Conservation (phyloP, 1,139 yeast genomes). For the Zygosaccharomyces sapae region DNA sequence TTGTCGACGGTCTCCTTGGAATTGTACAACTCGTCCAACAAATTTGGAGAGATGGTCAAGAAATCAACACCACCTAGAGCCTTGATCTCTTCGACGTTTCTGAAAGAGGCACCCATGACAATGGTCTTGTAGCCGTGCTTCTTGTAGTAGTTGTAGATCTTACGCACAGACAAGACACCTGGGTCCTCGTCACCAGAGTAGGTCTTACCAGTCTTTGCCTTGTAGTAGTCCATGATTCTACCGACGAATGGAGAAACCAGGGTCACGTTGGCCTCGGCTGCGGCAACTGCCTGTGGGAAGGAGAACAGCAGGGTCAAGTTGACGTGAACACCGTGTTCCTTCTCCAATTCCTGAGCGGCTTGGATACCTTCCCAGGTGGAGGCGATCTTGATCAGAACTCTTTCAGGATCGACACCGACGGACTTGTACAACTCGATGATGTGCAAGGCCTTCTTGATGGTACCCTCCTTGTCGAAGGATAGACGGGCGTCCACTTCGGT, state of each 20-base stretch:
- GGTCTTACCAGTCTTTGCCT: constrained; percentile 86
- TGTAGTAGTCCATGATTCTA: constrained; percentile 98
- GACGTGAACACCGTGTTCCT: constrained; percentile 86
- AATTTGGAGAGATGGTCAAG: constrained; percentile 91
- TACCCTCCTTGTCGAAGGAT: constrained; percentile 90
- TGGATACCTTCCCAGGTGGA: constrained; percentile 99
- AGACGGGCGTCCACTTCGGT: constrained; percentile 99
- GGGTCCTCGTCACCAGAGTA: constrained; percentile 83
- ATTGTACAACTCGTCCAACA: constrained; percentile 83
- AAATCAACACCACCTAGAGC: constrained; percentile 97
- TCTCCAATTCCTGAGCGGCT: constrained; percentile 94
- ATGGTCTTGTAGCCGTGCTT: constrained; percentile 93
- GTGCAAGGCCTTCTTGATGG: constrained; percentile 85
- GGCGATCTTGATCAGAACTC: constrained; percentile 93
- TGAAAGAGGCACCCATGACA: constrained; percentile 99
- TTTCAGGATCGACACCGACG: constrained; percentile 79
- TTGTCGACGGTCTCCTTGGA: constrained; percentile 76
- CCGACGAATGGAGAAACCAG: constrained; percentile 98
- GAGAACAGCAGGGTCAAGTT: constrained; percentile 95
- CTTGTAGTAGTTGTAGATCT: constrained; percentile 95
- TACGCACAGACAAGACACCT: constrained; percentile 88
- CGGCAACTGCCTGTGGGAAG: constrained; percentile 95
- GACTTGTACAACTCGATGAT: constrained; percentile 80
- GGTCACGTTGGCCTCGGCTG: constrained; percentile 96
- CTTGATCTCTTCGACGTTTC: constrained; percentile 94